Conservation (phyloP, 176 grass and related monocot genomes). For the Carex littledalei region DNA sequence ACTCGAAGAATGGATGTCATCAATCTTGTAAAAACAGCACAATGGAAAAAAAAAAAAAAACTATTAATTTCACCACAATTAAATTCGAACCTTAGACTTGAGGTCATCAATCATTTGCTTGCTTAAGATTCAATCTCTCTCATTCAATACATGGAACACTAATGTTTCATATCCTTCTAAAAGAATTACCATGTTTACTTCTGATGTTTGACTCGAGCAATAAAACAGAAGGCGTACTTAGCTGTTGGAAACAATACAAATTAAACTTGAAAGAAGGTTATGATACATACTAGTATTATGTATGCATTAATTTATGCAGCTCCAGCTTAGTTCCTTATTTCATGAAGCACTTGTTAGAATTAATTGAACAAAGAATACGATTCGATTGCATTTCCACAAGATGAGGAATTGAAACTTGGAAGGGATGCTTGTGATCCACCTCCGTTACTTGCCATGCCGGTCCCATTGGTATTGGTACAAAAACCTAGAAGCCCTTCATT, state of each 20-base stretch:
- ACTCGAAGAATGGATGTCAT: not conserved
- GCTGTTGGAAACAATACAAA: not conserved
- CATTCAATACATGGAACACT: not conserved
- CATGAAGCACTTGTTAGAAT: not conserved
- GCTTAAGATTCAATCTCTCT: not conserved
- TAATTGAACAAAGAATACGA: not conserved
- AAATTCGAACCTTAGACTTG: not conserved
- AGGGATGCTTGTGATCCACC: not conserved
- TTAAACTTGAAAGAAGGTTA: not conserved
- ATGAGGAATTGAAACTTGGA: not conserved
- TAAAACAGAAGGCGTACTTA: not conserved
- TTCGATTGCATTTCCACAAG: not conserved
- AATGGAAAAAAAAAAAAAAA: not conserved
- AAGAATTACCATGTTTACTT: not conserved
- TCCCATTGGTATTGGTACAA: not conserved
- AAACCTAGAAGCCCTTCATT: conserved; percentile 2
- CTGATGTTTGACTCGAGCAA: not conserved
- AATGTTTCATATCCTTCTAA: not conserved
- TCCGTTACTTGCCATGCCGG: not conserved
- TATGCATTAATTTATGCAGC: not conserved
- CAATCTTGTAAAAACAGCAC: not conserved
- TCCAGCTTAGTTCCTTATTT: not conserved
- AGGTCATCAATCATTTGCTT: not conserved
- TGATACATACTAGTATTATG: conserved; percentile 6
- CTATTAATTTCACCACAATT: not conserved